Evolutionary conservation across 768 basidiomycete species (phyloP).

Genomic region (Kwoniella mangroviensis): DNA sequence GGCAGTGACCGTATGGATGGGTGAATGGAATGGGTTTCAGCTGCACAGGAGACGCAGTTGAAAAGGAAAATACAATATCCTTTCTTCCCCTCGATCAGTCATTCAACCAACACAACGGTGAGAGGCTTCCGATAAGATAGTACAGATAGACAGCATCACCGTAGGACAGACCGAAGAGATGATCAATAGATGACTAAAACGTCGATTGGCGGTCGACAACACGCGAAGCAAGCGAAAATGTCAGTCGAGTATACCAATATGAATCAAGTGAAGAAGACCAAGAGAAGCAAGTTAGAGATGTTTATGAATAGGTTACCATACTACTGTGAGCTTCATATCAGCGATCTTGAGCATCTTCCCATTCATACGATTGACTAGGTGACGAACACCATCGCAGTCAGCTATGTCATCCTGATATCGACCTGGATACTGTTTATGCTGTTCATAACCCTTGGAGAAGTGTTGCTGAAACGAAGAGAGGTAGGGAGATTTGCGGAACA

Average conservation of each 20-base stretch:
- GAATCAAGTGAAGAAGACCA: constrained; percentile 11
- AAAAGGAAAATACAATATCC: not conserved
- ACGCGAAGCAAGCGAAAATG: constrained; percentile 10
- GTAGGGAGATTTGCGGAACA: constrained; percentile 40
- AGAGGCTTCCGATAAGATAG: too few species aligned
- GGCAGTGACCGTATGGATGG: too few species aligned
- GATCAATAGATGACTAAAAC: not conserved
- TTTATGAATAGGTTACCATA: constrained; percentile 17
- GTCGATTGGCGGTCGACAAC: not conserved
- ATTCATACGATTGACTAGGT: not conserved
- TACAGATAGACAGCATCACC: too few species aligned
- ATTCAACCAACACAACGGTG: too few species aligned
- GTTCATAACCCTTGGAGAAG: constrained; percentile 37
- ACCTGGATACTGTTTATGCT: constrained; percentile 45
- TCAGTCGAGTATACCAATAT: not conserved
- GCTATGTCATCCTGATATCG: constrained; percentile 32
- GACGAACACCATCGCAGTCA: constrained; percentile 2
- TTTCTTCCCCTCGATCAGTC: not conserved
- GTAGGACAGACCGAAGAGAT: not conserved
- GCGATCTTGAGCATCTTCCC: not conserved
- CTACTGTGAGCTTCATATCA: constrained; percentile 12
- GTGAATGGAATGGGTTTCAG: too few species aligned
- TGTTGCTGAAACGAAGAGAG: constrained; percentile 31
- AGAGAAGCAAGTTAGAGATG: constrained; percentile 3
- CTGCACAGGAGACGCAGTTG: not conserved